These are phyloP conservation scores for Apophysomyces sp. DNA, from an alignment of 371 early-diverging fungal species.

Conservation along the genomic window DNA sequence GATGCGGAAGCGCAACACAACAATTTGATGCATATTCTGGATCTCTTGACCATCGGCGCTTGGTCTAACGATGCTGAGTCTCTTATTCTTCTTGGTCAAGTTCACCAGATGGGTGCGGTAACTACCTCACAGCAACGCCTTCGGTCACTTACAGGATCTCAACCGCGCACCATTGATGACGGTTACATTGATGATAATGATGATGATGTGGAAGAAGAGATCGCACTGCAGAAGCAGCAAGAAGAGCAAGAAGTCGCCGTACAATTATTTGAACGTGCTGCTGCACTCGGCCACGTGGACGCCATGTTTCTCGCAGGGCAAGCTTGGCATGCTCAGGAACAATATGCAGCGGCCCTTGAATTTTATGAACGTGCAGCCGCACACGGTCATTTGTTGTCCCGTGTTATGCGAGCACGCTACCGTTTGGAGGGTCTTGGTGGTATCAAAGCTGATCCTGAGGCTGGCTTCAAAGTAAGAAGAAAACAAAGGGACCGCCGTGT, in stretches of 20 bases:
- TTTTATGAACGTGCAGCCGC: constrained; percentile 39
- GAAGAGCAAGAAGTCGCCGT: constrained; percentile 39
- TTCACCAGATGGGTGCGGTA: constrained; percentile 12
- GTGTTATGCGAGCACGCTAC: constrained; percentile 46
- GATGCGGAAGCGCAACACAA: neutral
- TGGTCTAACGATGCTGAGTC: constrained; percentile 16
- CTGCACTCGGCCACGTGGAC: constrained; percentile 32
- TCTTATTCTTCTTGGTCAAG: constrained; percentile 11
- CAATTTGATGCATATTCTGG: constrained; percentile 2
- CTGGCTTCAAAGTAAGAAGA: constrained; percentile 34
- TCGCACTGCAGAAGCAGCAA: constrained; percentile 17
- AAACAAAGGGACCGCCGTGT: too few relatives aligned
- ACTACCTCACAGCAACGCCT: neutral
- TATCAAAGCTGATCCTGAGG: constrained; percentile 30
- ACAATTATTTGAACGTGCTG: constrained; percentile 41
- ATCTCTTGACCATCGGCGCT: constrained; percentile 16
- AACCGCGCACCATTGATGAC: neutral
- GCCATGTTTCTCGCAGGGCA: constrained; percentile 44
- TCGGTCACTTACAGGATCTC: neutral
- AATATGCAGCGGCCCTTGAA: constrained; percentile 44
- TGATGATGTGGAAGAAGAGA: neutral
- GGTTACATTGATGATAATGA: constrained; percentile 5
- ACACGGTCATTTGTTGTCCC: constrained; percentile 34
- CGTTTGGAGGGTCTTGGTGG: constrained; percentile 38
- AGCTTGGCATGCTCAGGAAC: constrained; percentile 45